Evolutionary conservation across 371 early-diverging fungal species (phyloP).

Genomic region (Dichotomocladium elegans): DNA sequence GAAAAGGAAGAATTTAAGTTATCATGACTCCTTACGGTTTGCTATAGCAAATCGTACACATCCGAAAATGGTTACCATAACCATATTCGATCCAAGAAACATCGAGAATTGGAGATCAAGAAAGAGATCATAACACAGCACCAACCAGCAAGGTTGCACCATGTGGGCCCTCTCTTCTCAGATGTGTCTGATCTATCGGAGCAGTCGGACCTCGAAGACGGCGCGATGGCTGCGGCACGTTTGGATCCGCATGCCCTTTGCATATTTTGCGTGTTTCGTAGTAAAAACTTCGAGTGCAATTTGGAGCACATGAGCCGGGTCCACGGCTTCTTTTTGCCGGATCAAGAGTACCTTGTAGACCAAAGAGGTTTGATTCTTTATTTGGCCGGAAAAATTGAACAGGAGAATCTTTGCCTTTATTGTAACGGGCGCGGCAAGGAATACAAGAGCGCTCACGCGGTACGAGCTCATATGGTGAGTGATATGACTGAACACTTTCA

Average conservation of each 20-base stretch:
- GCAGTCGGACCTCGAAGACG: slow-evolving; percentile 2
- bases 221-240: slow-evolving; percentile 1
- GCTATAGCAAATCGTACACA: slow-evolving; percentile 62
- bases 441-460: slow-evolving; percentile 81
- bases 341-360: slow-evolving; percentile 88
- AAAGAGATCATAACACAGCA: not conserved
- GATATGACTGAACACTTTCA: too few relatives aligned
- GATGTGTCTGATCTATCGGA: slow-evolving; percentile 8
- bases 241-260: slow-evolving; percentile 61
- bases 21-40: too few relatives aligned
- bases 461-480: slow-evolving; percentile 88
- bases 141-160: slow-evolving; percentile 1
- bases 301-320: slow-evolving; percentile 87
- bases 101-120: slow-evolving; percentile 69
- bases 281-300: slow-evolving; percentile 68
- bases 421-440: slow-evolving; percentile 92
- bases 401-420: slow-evolving; percentile 88
- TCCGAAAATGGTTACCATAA: slow-evolving; percentile 85
- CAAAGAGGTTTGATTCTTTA: slow-evolving; percentile 82
- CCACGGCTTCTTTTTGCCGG: slow-evolving; percentile 96
- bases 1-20: too few relatives aligned
- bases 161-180: slow-evolving; percentile 6
- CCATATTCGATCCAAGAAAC: slow-evolving; percentile 88
- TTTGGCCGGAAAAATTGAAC: slow-evolving; percentile 87
- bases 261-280: slow-evolving; percentile 65